Conservation (phyloP, 768 basidiomycete species). For the Termitomyces eurrhizus region DNA sequence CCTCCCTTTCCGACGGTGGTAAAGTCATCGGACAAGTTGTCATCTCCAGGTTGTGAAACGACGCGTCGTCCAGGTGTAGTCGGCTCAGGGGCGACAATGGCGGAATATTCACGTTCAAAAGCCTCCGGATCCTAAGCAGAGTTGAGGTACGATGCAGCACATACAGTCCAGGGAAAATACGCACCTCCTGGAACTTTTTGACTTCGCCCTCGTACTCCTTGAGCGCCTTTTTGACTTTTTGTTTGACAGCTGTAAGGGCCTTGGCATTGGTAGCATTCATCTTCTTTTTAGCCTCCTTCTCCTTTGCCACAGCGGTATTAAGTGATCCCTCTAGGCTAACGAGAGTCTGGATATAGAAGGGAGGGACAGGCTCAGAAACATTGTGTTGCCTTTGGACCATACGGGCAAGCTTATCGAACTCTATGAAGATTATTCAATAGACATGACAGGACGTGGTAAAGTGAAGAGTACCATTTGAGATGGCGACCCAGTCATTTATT, state of each 20-base stretch:
- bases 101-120: conserved; percentile 74
- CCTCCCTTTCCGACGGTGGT: conserved; percentile 91
- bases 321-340: conserved; percentile 73
- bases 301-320: conserved; percentile 69
- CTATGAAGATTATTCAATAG: conserved; percentile 33
- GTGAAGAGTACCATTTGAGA: conserved; percentile 64
- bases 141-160: not conserved
- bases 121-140: conserved; percentile 75
- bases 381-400: conserved; percentile 88
- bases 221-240: conserved; percentile 87
- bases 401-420: conserved; percentile 93
- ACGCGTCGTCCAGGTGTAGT: conserved; percentile 34
- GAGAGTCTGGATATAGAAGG: conserved; percentile 78
- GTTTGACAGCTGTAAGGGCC: conserved; percentile 95
- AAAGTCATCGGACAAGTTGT: conserved; percentile 66
- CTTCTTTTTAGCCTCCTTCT: conserved; percentile 94
- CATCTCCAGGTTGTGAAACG: conserved; percentile 31
- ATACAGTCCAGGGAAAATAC: conserved; percentile 15
- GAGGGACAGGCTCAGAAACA: conserved; percentile 80
- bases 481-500: conserved; percentile 95
- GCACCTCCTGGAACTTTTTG: conserved; percentile 74
- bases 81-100: conserved; percentile 45
- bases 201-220: conserved; percentile 88
- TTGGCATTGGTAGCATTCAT: conserved; percentile 94
- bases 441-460: not conserved